A percentile compares a stretch with the other conserved stretches of the same genome.
Conservation (phyloP, 164 flowering plant genomes). For the Berberis vulgaris region DNA sequence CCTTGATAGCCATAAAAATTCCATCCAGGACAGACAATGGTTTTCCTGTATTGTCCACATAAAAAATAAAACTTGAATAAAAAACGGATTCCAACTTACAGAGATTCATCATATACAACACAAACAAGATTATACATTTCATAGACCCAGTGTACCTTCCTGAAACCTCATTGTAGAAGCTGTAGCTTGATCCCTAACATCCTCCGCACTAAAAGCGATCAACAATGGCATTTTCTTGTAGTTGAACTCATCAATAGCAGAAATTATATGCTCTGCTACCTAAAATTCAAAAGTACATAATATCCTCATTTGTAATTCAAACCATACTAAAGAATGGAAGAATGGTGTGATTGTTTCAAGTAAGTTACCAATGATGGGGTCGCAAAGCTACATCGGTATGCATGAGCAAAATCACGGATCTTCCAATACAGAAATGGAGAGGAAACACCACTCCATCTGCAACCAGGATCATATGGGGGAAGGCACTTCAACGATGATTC, state of each 20-base stretch:
- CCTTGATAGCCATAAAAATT: conserved; percentile 85
- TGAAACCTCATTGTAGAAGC: conserved; percentile 83
- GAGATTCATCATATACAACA: not conserved
- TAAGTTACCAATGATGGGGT: conserved; percentile 64
- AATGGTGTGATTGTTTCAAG: not conserved
- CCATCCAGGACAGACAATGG: conserved; percentile 90
- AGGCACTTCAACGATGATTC: conserved; percentile 61
- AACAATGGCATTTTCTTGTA: conserved; percentile 46
- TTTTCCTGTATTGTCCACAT: conserved; percentile 38
- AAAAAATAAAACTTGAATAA: no score
- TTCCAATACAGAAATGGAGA: conserved; percentile 70
- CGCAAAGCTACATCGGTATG: conserved; percentile 53
- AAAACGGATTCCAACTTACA: no score
- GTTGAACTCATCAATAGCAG: conserved; percentile 53
- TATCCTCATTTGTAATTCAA: no score
- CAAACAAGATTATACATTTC: not conserved
- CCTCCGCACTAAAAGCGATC: conserved; percentile 65
- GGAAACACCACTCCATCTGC: conserved; percentile 26
- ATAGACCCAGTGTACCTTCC: conserved; percentile 45
- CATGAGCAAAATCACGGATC: conserved; percentile 87
- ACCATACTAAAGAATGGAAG: not conserved
- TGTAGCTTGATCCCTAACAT: conserved; percentile 82
- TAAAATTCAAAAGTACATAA: conserved; percentile 6
- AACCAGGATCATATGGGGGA: conserved; percentile 55
- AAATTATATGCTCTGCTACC: conserved; percentile 82